A percentile compares a stretch with the other conserved stretches of the same genome.
Conservation (phyloP, 192 early-diverging fungal species). For the Backusella westeae region DNA sequence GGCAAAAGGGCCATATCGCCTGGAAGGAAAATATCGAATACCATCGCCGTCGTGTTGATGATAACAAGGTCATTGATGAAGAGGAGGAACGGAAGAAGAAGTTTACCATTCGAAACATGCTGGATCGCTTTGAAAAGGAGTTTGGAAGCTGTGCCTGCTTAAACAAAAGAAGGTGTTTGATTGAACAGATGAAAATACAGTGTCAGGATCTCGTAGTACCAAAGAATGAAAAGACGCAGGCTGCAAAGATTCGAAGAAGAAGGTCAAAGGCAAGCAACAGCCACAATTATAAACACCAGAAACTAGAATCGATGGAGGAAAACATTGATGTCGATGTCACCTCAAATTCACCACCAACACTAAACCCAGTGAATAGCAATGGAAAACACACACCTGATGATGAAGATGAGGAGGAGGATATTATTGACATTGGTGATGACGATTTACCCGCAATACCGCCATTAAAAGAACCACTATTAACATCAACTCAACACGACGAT, state of each 20-base stretch:
- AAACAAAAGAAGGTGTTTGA: constrained; percentile 37
- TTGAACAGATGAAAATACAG: constrained; percentile 41
- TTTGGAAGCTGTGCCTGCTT: constrained; percentile 49
- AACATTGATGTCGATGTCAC: constrained; percentile 25
- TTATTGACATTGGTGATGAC: constrained; percentile 29
- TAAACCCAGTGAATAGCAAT: neutral
- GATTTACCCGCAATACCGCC: constrained; percentile 14
- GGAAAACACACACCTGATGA: neutral
- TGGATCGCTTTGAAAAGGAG: constrained; percentile 33
- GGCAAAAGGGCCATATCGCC: constrained; percentile 52
- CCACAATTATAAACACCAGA: neutral
- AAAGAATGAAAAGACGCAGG: neutral
- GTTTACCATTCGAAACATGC: constrained; percentile 31
- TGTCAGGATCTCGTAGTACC: neutral
- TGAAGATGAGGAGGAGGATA: constrained; percentile 12
- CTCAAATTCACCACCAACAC: constrained; percentile 20
- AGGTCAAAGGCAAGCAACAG: neutral
- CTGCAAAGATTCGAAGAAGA: neutral
- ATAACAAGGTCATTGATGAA: constrained; percentile 26
- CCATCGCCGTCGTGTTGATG: constrained; percentile 13
- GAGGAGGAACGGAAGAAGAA: constrained; percentile 20
- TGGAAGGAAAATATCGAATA: constrained; percentile 27
- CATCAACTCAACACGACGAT: constrained; percentile 12
- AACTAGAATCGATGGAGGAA: constrained; percentile 8
- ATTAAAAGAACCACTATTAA: constrained; percentile 7